Conservation (phyloP, 2,329 filamentous ascomycete species). For the Balansia obtecta region DNA sequence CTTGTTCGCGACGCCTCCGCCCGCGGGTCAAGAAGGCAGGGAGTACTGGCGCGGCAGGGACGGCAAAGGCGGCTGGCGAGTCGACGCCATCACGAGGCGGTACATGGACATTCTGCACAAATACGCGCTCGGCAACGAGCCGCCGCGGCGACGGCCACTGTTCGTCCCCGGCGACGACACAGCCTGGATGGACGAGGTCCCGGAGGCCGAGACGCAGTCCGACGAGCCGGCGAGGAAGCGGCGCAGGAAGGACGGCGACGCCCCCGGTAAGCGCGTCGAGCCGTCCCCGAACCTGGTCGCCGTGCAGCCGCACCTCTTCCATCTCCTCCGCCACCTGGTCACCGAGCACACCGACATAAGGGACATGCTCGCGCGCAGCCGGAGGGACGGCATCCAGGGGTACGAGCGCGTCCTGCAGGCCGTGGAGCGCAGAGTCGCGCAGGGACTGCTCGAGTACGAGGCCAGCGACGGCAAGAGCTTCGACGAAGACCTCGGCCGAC, state of each 20-base stretch:
- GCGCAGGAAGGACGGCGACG: constrained; percentile 27
- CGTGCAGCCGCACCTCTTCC: constrained; percentile 89
- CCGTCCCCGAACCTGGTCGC: constrained; percentile 53
- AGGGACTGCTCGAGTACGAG: constrained; percentile 58
- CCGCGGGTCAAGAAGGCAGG: constrained; percentile 50
- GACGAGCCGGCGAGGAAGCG: constrained; percentile 42
- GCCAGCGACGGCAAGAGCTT: constrained; percentile 36
- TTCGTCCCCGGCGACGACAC: constrained; percentile 53
- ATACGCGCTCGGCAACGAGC: constrained; percentile 54
- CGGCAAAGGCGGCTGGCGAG: constrained; percentile 71
- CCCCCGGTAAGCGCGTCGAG: constrained; percentile 24
- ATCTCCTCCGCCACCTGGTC: constrained; percentile 75
- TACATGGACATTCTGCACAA: constrained; percentile 86
- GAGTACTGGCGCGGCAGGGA: constrained; percentile 80
- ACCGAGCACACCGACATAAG: constrained; percentile 70
- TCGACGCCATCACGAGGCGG: constrained; percentile 76
- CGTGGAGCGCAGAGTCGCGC: constrained; percentile 63
- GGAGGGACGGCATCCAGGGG: constrained; percentile 57
- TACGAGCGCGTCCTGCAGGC: constrained; percentile 67
- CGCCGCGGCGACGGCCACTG: constrained; percentile 57
- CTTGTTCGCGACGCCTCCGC: constrained; percentile 63
- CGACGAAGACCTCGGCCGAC: constrained; percentile 23
- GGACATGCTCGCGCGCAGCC: constrained; percentile 62
- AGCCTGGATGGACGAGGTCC: constrained; percentile 28
- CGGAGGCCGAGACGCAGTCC: constrained; percentile 18